These are phyloP conservation scores for Chlorella vulgaris DNA, from an alignment of 139 green algal species.

Conservation along the genomic window DNA sequence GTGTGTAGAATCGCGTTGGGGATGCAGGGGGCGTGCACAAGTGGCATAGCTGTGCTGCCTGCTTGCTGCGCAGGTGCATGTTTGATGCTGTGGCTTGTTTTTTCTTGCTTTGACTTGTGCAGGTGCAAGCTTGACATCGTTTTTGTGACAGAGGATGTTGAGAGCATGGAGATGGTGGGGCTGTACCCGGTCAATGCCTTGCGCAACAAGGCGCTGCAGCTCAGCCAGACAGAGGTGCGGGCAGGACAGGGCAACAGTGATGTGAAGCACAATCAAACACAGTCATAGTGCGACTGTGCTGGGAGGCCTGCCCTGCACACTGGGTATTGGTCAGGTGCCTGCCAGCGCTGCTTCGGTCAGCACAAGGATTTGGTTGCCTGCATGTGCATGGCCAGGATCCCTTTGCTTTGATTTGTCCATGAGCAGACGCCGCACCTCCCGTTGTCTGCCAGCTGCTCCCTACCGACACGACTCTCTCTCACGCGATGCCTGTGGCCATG, in stretches of 20 bases:
- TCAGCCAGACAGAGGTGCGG: constrained; percentile 37
- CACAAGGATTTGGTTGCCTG: too few relatives aligned
- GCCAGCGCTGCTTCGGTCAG: too few relatives aligned
- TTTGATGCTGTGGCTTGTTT: not conserved
- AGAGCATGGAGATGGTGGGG: constrained; percentile 11
- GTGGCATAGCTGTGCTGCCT: not conserved
- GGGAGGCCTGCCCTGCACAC: not conserved
- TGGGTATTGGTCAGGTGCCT: too few relatives aligned
- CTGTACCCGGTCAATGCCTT: constrained; percentile 52
- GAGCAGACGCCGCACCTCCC: too few relatives aligned
- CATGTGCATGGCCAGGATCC: too few relatives aligned
- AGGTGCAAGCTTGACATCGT: constrained; percentile 46
- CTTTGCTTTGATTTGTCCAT: too few relatives aligned
- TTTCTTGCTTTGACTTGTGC: not conserved
- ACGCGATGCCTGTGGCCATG: too few relatives aligned
- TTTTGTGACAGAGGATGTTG: constrained; percentile 38
- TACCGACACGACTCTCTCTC: too few relatives aligned
- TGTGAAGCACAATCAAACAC: too few relatives aligned
- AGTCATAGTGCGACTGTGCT: not conserved
- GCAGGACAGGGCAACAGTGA: not conserved
- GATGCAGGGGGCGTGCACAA: not conserved
- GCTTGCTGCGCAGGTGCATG: not conserved
- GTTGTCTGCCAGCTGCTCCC: too few relatives aligned
- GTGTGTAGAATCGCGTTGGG: too few relatives aligned
- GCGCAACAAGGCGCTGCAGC: constrained; percentile 48